Conservation (phyloP, 768 basidiomycete species). For the Pleurotus djamor region DNA sequence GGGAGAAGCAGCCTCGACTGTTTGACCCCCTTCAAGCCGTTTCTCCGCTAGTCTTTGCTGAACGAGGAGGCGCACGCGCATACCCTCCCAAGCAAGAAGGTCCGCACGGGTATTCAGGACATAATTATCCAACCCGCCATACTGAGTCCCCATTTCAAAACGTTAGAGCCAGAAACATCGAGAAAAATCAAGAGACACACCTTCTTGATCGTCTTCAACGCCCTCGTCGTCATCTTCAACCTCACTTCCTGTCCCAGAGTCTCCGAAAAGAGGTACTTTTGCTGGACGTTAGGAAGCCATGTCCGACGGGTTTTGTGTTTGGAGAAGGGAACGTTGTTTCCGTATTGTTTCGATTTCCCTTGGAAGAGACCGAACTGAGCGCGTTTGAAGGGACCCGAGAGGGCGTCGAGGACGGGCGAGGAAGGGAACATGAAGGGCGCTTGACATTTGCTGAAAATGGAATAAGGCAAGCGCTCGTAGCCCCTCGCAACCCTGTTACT, state of each 20-base stretch:
- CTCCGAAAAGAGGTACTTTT: conserved; percentile 71
- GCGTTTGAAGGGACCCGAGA: conserved; percentile 78
- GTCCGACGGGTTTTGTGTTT: conserved; percentile 84
- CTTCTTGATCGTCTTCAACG: conserved; percentile 83
- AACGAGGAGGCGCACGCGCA: conserved; percentile 43
- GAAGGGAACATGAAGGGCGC: not conserved
- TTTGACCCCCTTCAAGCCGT: not conserved
- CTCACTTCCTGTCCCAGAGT: conserved; percentile 53
- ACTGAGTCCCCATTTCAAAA: conserved; percentile 24
- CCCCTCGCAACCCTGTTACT: too few relatives aligned
- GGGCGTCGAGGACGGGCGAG: conserved; percentile 7
- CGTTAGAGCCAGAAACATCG: not conserved
- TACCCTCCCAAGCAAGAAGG: conserved; percentile 40
- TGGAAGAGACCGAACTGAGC: conserved; percentile 81
- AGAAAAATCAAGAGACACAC: conserved; percentile 30
- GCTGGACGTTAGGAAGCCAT: conserved; percentile 88
- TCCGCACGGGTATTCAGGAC: conserved; percentile 44
- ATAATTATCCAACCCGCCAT: conserved; percentile 74
- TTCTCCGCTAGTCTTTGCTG: conserved; percentile 16
- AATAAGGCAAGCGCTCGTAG: too few relatives aligned
- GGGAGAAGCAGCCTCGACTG: not conserved
- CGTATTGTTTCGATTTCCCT: conserved; percentile 75
- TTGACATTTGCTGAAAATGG: too few relatives aligned
- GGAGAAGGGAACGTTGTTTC: conserved; percentile 90
- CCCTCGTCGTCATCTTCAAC: conserved; percentile 74